Evolutionary conservation across 1,284 basidiomycete species (phyloP).

Genomic region (Pholiota adiposa): DNA sequence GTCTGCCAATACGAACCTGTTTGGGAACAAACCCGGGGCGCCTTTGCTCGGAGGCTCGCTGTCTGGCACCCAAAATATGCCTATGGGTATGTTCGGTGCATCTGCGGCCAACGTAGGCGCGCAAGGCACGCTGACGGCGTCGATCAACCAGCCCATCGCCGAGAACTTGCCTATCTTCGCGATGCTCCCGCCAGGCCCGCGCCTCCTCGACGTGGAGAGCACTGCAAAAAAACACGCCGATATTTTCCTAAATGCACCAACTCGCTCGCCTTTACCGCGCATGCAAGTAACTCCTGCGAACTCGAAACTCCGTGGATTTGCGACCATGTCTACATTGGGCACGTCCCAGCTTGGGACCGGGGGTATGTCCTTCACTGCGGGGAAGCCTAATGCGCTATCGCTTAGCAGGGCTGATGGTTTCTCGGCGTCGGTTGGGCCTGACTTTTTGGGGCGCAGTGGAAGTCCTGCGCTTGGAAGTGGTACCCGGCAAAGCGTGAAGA

Average conservation of each 20-base stretch:
- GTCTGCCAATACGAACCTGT: constrained; percentile 28
- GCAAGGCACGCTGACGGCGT: constrained; percentile 73
- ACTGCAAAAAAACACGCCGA: constrained; percentile 72
- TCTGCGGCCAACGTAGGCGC: constrained; percentile 43
- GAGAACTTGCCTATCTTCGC: constrained; percentile 79
- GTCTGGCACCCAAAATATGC: constrained; percentile 41
- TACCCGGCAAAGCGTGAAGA: constrained; percentile 89
- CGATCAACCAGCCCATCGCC: constrained; percentile 91
- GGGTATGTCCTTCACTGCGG: constrained; percentile 51
- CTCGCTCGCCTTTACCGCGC: constrained; percentile 64
- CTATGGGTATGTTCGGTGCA: constrained; percentile 53
- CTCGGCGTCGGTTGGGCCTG: constrained; percentile 48
- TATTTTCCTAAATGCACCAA: constrained; percentile 73
- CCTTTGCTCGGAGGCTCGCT: constrained; percentile 38
- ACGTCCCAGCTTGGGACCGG: constrained; percentile 34
- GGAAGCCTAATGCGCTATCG: constrained; percentile 55
- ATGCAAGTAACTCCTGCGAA: constrained; percentile 61
- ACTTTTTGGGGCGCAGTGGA: constrained; percentile 62
- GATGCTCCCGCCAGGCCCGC: constrained; percentile 72
- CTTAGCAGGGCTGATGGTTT: constrained; percentile 51
- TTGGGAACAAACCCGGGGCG: constrained; percentile 39
- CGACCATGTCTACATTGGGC: constrained; percentile 42
- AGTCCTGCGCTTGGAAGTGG: constrained; percentile 76
- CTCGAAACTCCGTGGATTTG: constrained; percentile 75
- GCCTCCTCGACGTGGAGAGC: constrained; percentile 60